A percentile compares a stretch with the other conserved stretches of the same genome.
phyloP scores from a whole-genome alignment of 2,329 filamentous ascomycete species.

The Colletotrichum cereale region DNA sequence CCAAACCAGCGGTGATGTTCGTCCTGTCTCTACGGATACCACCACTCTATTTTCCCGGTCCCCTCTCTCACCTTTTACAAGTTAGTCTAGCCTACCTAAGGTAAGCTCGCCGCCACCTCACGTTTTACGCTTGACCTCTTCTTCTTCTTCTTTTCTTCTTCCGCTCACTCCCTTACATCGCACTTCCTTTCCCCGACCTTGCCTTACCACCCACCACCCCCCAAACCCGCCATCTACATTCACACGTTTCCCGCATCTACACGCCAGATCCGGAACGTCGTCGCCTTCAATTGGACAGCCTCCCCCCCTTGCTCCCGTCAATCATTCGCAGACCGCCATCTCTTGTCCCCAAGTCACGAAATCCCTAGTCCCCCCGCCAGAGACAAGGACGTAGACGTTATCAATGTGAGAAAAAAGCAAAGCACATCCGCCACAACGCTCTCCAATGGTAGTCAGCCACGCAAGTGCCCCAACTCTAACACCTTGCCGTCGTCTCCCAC shows the following conservation, averaged over 20 bases:
- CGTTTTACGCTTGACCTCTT: not conserved
- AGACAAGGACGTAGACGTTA: not conserved
- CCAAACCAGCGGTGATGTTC: slow-evolving; percentile 10
- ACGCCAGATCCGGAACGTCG: slow-evolving; percentile 5
- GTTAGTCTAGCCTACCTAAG: not conserved
- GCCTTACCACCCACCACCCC: not conserved
- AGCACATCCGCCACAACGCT: not conserved
- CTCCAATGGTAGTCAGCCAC: slow-evolving; percentile 34
- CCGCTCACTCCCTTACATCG: slow-evolving; percentile 9
- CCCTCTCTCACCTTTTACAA: not conserved
- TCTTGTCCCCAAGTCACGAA: not conserved
- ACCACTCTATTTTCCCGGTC: not conserved
- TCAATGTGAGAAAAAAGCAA: slow-evolving; percentile 1
- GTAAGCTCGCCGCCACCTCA: not conserved
- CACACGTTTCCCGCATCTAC: slow-evolving; percentile 13
- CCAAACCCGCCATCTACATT: not conserved
- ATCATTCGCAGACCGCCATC: slow-evolving; percentile 22
- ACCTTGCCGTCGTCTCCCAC: slow-evolving; percentile 32
- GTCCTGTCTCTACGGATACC: not conserved
- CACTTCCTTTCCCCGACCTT: not conserved
- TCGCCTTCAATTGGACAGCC: not conserved
- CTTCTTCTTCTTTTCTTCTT: slow-evolving; percentile 1
- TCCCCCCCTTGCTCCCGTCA: not conserved
- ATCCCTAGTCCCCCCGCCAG: not conserved
- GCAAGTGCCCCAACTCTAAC: slow-evolving; percentile 16